phyloP scores from a whole-genome alignment of 2,329 filamentous ascomycete genomes.

The Botryotinia narcissicola region DNA sequence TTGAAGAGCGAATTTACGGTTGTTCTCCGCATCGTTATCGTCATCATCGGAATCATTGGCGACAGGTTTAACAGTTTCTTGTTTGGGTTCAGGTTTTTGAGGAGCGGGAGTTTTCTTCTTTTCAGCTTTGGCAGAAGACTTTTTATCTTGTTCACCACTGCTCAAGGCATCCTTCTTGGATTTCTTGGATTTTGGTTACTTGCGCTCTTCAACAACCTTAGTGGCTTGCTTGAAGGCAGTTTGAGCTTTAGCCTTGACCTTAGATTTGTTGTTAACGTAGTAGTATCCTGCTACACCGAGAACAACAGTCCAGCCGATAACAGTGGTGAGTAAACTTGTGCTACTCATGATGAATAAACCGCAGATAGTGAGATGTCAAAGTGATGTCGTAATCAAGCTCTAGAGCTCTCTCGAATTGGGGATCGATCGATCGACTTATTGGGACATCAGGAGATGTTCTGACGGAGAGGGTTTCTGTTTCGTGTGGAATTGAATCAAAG shows the following conservation, averaged over 20 bases:
- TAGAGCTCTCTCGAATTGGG: slow-evolving; percentile 16
- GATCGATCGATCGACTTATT: slow-evolving; percentile 12
- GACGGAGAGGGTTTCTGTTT: neutral
- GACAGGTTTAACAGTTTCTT: slow-evolving; percentile 8
- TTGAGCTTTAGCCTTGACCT: slow-evolving; percentile 25
- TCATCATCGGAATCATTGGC: slow-evolving; percentile 28
- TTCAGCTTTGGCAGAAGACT: slow-evolving; percentile 24
- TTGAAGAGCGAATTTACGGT: slow-evolving; percentile 74
- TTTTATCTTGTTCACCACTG: slow-evolving; percentile 30
- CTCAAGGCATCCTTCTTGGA: slow-evolving; percentile 31
- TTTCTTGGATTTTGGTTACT: slow-evolving; percentile 34
- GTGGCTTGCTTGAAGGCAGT: slow-evolving; percentile 24
- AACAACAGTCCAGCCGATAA: slow-evolving; percentile 42
- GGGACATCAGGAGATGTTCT: slow-evolving; percentile 7
- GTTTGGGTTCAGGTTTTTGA: slow-evolving; percentile 15
- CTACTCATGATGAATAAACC: slow-evolving; percentile 18
- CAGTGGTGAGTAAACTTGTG: slow-evolving; percentile 37
- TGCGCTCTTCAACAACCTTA: slow-evolving; percentile 31
- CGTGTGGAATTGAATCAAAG: neutral
- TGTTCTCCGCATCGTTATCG: slow-evolving; percentile 56
- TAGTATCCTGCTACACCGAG: slow-evolving; percentile 37
- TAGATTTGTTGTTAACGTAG: slow-evolving; percentile 30
- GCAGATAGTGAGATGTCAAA: neutral
- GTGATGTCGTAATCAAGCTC: slow-evolving; percentile 3
- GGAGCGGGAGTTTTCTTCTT: slow-evolving; percentile 30